Conservation (phyloP, 345 rosid species). For the Rhodamnia argentea region DNA sequence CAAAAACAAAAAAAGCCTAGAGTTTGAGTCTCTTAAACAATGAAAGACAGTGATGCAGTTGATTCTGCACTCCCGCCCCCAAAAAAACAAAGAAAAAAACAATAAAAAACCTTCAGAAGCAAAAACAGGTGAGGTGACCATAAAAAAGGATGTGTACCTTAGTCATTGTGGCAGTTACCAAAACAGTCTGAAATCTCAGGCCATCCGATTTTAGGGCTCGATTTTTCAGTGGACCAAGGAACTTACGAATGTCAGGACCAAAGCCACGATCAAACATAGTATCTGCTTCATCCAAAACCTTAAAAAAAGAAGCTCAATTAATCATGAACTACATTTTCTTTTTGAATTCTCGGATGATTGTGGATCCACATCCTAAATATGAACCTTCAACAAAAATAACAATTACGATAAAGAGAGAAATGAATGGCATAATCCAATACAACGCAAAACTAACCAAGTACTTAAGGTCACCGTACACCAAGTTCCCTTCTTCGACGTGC, state of each 20-base stretch:
- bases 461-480: conserved; percentile 91
- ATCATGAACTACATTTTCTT: conserved; percentile 2
- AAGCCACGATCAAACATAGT: conserved; percentile 98
- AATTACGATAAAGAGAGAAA: neutral
- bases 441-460: conserved; percentile 36
- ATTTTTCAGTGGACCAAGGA: conserved; percentile 70
- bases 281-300: conserved; percentile 99
- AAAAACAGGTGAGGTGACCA: neutral
- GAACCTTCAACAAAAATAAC: neutral
- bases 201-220: conserved; percentile 59
- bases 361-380: neutral
- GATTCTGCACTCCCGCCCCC: neutral
- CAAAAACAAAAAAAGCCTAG: neutral
- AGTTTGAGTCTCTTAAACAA: neutral
- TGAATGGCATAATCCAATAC: neutral
- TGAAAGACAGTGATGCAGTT: neutral
- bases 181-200: conserved; percentile 74
- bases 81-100: neutral
- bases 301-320: conserved; percentile 17
- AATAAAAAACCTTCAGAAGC: neutral
- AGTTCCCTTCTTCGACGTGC: conserved; percentile 83
- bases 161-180: conserved; percentile 92
- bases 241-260: conserved; percentile 92
- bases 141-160: conserved; percentile 27
- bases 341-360: neutral